Evolutionary conservation across 192 early-diverging fungal species (phyloP).

Genomic region (Pecoramyces ruminantium): DNA sequence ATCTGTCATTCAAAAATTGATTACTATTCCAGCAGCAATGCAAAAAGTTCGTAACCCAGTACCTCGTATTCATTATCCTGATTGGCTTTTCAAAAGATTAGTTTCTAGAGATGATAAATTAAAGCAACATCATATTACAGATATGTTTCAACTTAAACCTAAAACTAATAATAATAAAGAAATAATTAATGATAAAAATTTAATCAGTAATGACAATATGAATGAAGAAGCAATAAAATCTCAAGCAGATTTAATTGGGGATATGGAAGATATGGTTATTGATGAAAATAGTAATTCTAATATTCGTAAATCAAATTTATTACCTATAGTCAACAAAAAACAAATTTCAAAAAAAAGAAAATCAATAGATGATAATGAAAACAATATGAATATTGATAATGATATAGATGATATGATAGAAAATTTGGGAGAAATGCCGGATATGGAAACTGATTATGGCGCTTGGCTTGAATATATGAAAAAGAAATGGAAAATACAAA

Average conservation of each 20-base stretch:
- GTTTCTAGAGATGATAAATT: conserved; percentile 56
- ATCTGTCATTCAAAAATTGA: conserved; percentile 86
- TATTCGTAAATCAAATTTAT: not conserved
- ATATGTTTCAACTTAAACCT: conserved; percentile 40
- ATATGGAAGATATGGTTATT: not conserved
- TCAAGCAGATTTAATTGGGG: not conserved
- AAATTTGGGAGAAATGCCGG: conserved; percentile 3
- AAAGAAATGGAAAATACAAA: conserved; percentile 7
- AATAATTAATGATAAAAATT: not conserved
- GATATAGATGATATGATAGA: not conserved
- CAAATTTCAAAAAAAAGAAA: not conserved
- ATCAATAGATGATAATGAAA: not conserved
- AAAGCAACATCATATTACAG: conserved; percentile 67
- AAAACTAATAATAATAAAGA: not conserved
- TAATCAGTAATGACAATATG: not conserved
- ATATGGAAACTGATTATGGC: not conserved
- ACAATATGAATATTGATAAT: not conserved
- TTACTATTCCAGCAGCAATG: conserved; percentile 97
- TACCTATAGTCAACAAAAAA: conserved; percentile 1
- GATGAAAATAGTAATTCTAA: not conserved
- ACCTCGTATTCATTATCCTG: conserved; percentile 78
- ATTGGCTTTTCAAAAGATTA: conserved; percentile 81
- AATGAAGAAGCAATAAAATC: not conserved
- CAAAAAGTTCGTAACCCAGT: conserved; percentile 87
- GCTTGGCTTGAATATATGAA: conserved; percentile 11